Base-by-base conservation (phyloP, 1,139 yeast genomes). In the Yamadazyma diospyri region DNA sequence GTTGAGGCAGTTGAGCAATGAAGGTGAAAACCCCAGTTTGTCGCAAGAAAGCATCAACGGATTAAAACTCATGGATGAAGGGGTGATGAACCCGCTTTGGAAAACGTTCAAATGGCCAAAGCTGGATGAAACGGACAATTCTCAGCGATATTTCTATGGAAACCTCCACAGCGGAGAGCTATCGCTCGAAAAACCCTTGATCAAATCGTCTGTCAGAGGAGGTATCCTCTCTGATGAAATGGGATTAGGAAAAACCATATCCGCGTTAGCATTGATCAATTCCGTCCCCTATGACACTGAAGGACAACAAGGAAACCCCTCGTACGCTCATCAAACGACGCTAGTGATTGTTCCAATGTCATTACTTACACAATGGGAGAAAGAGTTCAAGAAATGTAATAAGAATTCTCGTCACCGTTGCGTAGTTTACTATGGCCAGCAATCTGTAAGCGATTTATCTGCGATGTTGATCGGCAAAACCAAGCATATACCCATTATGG, bases 181-280 rank as follows among this genome's bases (percentile, higher is more conserved):
- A 37, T 78, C 94, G 0, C 48, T 76, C 14, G 71, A 71, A 13
- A 77, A 73, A 43, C 97, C 97, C 1, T 42, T 76, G 5, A 57
- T 81, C 6, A 75, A 71, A 39, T 65, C 81, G 0, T 57, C 73
- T 21, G 68, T 79, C 24, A 61, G 63, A 39, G 97, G 98, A 15
- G 98, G 98, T 1, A 85, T 89, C 12, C 61, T 89, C n/a, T 95
- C 97, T 0, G 97, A 89, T 57, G 97, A 89, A 54, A 89, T 89
- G 97, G 97, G 97, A 0, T 66, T 89, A 6, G 97, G 97, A 27
- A 89, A 89, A 51, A 89, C 97, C 0, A 84, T 89, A 14, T 83
- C 95, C 0, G 78, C 95, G 0, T 58, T 87, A 40, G 75, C 97
- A 0, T 59, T 92, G 33, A 65, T 92, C 5, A 76, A 82, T 38